Evolutionary conservation across 495 filamentous ascomycete genomes (phyloP).

Genomic region (Cercophora sp.): DNA sequence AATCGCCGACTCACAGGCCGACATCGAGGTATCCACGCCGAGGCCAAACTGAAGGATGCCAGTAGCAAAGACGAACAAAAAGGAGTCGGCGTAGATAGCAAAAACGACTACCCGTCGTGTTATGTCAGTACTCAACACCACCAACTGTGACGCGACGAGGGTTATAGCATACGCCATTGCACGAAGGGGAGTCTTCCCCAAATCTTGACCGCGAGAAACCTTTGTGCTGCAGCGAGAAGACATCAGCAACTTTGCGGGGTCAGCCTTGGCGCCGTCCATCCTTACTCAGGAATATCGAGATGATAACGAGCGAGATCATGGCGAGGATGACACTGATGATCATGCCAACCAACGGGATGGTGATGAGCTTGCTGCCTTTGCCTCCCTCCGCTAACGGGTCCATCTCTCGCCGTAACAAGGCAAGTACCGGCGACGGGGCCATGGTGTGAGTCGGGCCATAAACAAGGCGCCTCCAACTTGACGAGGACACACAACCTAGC

Average conservation of each 20-base stretch:
- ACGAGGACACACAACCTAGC: too few relatives aligned
- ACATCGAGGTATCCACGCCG: conserved; percentile 38
- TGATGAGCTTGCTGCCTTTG: conserved; percentile 12
- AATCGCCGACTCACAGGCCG: conserved; percentile 46
- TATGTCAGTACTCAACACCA: background rate
- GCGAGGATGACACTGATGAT: conserved; percentile 41
- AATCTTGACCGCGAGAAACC: conserved; percentile 31
- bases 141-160: background rate
- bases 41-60: conserved; percentile 47
- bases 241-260: background rate
- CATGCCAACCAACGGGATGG: conserved; percentile 31
- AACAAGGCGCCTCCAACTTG: too few relatives aligned
- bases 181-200: conserved; percentile 45
- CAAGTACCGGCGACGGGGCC: conserved; percentile 9
- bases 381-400: background rate
- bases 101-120: conserved; percentile 39
- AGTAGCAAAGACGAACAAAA: conserved; percentile 47
- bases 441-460: conserved; percentile 7
- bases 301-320: conserved; percentile 36
- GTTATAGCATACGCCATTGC: conserved; percentile 39
- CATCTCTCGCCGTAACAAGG: background rate
- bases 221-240: conserved; percentile 28
- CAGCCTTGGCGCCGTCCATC: background rate
- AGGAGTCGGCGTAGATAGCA: conserved; percentile 49
- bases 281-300: conserved; percentile 47